These are phyloP conservation scores for Hypoxylon sp. DNA, from an alignment of 2,329 filamentous ascomycete species.

Conservation along the genomic window DNA sequence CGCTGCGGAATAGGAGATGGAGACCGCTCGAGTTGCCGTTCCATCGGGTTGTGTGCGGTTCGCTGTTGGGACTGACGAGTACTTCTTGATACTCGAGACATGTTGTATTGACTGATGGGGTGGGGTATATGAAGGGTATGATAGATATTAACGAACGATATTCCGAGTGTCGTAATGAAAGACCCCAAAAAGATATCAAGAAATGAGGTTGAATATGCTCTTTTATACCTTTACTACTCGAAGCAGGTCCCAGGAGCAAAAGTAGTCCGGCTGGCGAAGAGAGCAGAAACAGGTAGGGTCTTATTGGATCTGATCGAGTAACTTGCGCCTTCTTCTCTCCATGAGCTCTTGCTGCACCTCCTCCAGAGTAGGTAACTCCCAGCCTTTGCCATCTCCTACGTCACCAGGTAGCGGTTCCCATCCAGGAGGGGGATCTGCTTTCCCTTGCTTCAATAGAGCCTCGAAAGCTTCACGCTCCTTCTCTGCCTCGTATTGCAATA, in stretches of 20 bases:
- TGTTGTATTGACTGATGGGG: slow-evolving; percentile 9
- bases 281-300: slow-evolving; percentile 51
- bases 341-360: slow-evolving; percentile 96
- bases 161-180: slow-evolving; percentile 31
- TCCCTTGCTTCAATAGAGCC: slow-evolving; percentile 71
- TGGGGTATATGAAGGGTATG: slow-evolving; percentile 24
- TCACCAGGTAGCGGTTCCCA: slow-evolving; percentile 94
- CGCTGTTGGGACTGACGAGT: neutral
- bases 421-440: slow-evolving; percentile 72
- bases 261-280: neutral
- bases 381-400: slow-evolving; percentile 83
- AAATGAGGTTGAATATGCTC: slow-evolving; percentile 28
- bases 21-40: neutral
- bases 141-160: slow-evolving; percentile 38
- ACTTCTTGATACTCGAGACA: slow-evolving; percentile 6
- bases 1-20: neutral
- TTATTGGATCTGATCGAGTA: slow-evolving; percentile 82
- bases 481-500: slow-evolving; percentile 84
- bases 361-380: slow-evolving; percentile 87
- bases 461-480: slow-evolving; percentile 88
- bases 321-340: slow-evolving; percentile 83
- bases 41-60: neutral
- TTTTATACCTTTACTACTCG: slow-evolving; percentile 17
- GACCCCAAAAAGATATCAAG: slow-evolving; percentile 27
- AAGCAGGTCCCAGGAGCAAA: neutral